Evolutionary conservation across 2,329 filamentous ascomycete species (phyloP).

Genomic region (Penicillium janthinellum): DNA sequence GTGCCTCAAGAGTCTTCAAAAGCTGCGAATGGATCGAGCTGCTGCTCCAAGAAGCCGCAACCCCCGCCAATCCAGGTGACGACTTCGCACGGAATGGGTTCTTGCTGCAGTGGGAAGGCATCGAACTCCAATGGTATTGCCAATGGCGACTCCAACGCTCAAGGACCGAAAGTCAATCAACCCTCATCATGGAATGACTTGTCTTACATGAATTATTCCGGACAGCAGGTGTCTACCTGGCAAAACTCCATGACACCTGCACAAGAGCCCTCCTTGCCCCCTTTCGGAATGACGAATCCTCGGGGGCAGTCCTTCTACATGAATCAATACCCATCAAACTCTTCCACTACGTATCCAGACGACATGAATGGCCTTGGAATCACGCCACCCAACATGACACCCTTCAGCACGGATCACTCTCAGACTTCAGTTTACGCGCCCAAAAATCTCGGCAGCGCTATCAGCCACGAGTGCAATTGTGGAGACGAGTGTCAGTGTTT

Average conservation of each 20-base stretch:
- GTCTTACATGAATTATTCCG: slow-evolving; percentile 19
- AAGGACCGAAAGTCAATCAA: slow-evolving; percentile 10
- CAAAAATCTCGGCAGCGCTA: slow-evolving; percentile 17
- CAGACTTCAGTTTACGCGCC: slow-evolving; percentile 14
- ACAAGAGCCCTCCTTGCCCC: slow-evolving; percentile 17
- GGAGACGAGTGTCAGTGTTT: slow-evolving; percentile 51
- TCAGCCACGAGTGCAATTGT: slow-evolving; percentile 44
- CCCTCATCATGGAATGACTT: slow-evolving; percentile 14
- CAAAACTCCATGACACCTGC: slow-evolving; percentile 21
- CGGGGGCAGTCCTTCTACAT: slow-evolving; percentile 18
- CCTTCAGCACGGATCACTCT: slow-evolving; percentile 11
- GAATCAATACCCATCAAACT: slow-evolving; percentile 20
- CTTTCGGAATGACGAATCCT: slow-evolving; percentile 18
- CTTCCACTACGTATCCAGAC: slow-evolving; percentile 17
- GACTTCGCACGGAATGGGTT: slow-evolving; percentile 20
- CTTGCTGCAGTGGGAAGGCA: slow-evolving; percentile 34
- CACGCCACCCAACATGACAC: slow-evolving; percentile 19
- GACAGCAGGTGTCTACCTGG: slow-evolving; percentile 26
- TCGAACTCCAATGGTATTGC: background rate
- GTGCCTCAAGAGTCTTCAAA: background rate
- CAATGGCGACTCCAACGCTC: background rate
- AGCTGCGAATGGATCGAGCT: slow-evolving; percentile 20
- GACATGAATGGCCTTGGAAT: slow-evolving; percentile 21
- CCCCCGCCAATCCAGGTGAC: slow-evolving; percentile 5
- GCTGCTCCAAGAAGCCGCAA: slow-evolving; percentile 27